Conservation (phyloP, 2,329 filamentous ascomycete genomes). For the Pseudopithomyces chartarum region DNA sequence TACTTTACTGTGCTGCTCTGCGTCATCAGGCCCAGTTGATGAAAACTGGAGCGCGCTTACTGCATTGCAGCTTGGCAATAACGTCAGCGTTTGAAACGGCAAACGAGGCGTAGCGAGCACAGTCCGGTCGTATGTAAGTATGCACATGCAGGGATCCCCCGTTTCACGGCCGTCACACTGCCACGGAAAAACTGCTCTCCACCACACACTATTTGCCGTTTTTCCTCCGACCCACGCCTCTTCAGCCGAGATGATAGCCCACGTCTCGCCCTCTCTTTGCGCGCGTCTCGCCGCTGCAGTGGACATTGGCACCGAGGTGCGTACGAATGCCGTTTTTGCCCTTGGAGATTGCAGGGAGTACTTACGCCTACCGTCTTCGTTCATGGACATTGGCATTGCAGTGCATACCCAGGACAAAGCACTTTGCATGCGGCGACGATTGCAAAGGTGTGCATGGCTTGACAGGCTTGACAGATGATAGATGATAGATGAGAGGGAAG, state of each 20-base stretch:
- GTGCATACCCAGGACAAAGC: background rate
- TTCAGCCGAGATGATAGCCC: constrained; percentile 1
- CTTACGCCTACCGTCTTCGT: too few relatives aligned
- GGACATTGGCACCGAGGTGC: background rate
- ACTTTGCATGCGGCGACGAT: background rate
- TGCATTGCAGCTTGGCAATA: background rate
- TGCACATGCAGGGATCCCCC: background rate
- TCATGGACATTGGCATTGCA: too few relatives aligned
- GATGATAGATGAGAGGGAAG: background rate
- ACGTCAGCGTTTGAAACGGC: background rate
- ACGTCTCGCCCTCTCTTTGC: background rate
- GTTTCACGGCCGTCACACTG: constrained; percentile 6
- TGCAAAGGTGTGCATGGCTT: background rate
- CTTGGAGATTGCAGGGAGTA: background rate
- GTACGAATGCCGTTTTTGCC: background rate
- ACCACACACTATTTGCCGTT: background rate
- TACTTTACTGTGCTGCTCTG: background rate
- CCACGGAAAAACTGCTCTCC: constrained; percentile 7
- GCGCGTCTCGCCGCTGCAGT: constrained; percentile 2
- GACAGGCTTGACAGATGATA: too few relatives aligned
- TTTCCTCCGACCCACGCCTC: background rate
- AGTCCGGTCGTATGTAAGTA: constrained; percentile 2
- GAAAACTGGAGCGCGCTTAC: background rate
- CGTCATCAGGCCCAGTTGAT: background rate
- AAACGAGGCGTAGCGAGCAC: constrained; percentile 3